A percentile compares a stretch with the other conserved stretches of the same genome.
These are phyloP conservation scores for Aspergillus coremiiformis DNA, from an alignment of 495 filamentous ascomycete genomes.

Conservation along the genomic window DNA sequence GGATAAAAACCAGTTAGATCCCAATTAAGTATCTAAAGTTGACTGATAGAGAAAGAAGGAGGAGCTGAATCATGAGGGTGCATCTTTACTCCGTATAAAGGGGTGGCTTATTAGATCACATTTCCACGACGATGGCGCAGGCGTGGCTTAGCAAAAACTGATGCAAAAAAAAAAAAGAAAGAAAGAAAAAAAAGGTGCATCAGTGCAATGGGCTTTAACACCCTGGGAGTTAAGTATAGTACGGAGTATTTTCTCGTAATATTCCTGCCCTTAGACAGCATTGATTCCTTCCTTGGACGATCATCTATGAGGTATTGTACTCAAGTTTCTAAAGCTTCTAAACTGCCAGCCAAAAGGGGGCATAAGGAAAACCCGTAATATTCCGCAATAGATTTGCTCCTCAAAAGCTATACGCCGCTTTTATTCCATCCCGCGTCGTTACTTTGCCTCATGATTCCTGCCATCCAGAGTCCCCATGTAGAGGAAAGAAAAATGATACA, in stretches of 20 bases:
- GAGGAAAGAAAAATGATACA: conserved; percentile 1
- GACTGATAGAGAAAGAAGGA: no score
- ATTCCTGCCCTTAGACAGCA: background rate
- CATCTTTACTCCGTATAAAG: no score
- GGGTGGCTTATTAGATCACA: no score
- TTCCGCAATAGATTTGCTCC: conserved; percentile 1
- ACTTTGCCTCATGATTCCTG: conserved; percentile 11
- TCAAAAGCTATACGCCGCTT: conserved; percentile 8
- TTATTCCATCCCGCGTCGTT: conserved; percentile 12
- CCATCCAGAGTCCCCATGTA: conserved; percentile 9
- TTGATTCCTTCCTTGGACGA: background rate
- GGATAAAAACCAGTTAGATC: no score
- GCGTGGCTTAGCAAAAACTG: no score
- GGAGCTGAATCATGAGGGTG: no score
- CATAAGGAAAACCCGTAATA: conserved; percentile 1
- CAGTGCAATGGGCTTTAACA: no score
- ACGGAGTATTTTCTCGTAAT: background rate
- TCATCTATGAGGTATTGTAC: background rate
- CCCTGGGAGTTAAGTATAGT: no score
- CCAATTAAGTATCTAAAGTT: no score
- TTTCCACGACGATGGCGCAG: no score
- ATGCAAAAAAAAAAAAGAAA: no score
- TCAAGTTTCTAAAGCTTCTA: background rate
- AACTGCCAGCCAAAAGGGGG: background rate
- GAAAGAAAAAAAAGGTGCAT: no score